Percentiles rank a stretch among this genome's conserved stretches.
Conservation (phyloP, 768 basidiomycete species). For the Nidularia pulvinata region DNA sequence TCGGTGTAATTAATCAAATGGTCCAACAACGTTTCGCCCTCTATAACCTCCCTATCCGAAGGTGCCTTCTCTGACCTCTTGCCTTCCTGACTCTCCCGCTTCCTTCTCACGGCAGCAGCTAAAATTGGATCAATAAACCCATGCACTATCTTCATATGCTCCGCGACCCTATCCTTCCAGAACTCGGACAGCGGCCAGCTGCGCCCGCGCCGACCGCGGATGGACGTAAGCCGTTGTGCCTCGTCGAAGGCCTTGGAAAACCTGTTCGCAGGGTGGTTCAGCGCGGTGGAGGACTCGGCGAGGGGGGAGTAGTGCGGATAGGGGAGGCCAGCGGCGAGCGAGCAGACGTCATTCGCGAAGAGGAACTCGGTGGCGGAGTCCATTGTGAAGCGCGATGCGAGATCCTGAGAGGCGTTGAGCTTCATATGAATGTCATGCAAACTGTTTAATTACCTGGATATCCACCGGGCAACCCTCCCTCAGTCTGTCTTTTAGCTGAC, state of each 20-base stretch:
- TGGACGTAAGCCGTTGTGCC: neutral
- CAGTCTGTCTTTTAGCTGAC: conserved; percentile 37
- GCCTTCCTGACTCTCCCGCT: conserved; percentile 17
- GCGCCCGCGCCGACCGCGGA: conserved; percentile 12
- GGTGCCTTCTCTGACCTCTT: conserved; percentile 1
- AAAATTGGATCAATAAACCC: conserved; percentile 55
- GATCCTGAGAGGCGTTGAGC: conserved; percentile 30
- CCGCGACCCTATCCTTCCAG: conserved; percentile 42
- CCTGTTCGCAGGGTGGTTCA: conserved; percentile 27
- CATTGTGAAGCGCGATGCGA: conserved; percentile 55
- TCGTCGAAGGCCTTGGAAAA: conserved; percentile 46
- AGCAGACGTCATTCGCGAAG: conserved; percentile 45
- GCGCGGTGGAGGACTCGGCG: conserved; percentile 8
- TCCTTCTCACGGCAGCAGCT: conserved; percentile 40
- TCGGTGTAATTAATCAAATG: conserved; percentile 54
- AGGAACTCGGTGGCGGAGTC: conserved; percentile 62
- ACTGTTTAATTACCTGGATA: conserved; percentile 34
- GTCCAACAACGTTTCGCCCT: conserved; percentile 47
- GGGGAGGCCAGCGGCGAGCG: conserved; percentile 44
- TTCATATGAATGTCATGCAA: neutral
- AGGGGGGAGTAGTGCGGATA: conserved; percentile 36
- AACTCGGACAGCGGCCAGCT: conserved; percentile 55
- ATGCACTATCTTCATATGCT: conserved; percentile 45
- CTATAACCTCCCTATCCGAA: conserved; percentile 22
- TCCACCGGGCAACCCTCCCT: conserved; percentile 50